A percentile compares a stretch with the other conserved stretches of the same genome.
These are phyloP conservation scores for Trichoderma aggressivum DNA, from an alignment of 2,329 filamentous ascomycete genomes.

Conservation along the genomic window DNA sequence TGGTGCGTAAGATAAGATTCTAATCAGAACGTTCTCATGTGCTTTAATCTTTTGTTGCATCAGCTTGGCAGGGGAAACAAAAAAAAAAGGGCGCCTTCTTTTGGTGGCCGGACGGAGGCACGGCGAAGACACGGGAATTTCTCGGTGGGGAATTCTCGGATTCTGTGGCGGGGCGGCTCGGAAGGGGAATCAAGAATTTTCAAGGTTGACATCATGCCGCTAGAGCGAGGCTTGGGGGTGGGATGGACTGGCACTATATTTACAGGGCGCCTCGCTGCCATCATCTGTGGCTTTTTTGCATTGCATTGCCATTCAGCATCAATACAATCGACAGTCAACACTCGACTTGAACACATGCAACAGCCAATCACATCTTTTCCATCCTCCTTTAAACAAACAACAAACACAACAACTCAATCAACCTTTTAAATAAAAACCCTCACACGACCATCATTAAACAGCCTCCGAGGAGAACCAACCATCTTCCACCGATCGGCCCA, in stretches of 20 bases:
- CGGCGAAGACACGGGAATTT: slow-evolving; percentile 14
- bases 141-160: slow-evolving; percentile 19
- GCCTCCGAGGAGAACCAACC: not conserved
- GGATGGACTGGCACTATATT: not conserved
- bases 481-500: not conserved
- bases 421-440: not conserved
- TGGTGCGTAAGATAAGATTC: not conserved
- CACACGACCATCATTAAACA: not conserved
- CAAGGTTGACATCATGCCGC: slow-evolving; percentile 18
- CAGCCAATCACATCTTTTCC: not conserved
- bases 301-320: not conserved
- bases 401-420: not conserved
- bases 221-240: not conserved
- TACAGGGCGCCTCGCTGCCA: slow-evolving; percentile 9
- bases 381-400: too few relatives aligned
- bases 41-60: not conserved
- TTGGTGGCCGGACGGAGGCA: not conserved
- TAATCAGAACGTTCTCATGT: not conserved
- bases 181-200: slow-evolving; percentile 3
- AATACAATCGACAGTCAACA: not conserved
- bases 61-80: not conserved
- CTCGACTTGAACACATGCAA: not conserved
- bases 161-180: slow-evolving; percentile 17
- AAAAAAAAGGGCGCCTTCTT: not conserved
- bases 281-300: not conserved